Conservation (phyloP, 2,329 filamentous ascomycete species). For the Escovopsis sp. region DNA sequence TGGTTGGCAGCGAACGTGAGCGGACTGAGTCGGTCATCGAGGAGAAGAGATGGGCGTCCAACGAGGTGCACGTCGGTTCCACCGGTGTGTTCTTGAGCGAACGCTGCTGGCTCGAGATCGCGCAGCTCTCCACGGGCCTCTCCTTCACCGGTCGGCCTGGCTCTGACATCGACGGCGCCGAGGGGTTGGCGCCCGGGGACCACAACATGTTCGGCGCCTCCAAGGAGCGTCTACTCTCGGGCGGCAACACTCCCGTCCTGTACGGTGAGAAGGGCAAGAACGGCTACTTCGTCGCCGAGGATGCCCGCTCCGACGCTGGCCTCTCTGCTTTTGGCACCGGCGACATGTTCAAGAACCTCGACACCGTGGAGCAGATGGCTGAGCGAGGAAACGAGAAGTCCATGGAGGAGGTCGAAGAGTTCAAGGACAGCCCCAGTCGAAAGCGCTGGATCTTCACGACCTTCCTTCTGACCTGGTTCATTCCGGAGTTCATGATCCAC, state of each 20-base stretch:
- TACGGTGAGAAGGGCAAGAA: conserved; percentile 62
- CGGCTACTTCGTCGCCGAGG: conserved; percentile 73
- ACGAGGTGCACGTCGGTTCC: conserved; percentile 79
- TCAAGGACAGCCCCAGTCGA: conserved; percentile 60
- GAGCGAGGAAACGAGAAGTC: conserved; percentile 88
- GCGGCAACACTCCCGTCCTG: conserved; percentile 41
- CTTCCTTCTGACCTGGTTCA: conserved; percentile 69
- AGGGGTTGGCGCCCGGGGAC: conserved; percentile 43
- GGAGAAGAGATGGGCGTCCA: conserved; percentile 80
- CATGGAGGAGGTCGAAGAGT: conserved; percentile 79
- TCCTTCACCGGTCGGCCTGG: conserved; percentile 30
- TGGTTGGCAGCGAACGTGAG: conserved; percentile 85
- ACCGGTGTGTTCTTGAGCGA: conserved; percentile 95
- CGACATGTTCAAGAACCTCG: conserved; percentile 96
- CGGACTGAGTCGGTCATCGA: conserved; percentile 86
- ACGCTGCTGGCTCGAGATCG: conserved; percentile 84
- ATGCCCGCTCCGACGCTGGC: conserved; percentile 81
- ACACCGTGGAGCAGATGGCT: conserved; percentile 86
- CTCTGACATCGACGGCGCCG: conserved; percentile 50
- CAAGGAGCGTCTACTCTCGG: conserved; percentile 43
- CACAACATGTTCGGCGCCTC: conserved; percentile 48
- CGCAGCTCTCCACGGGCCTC: conserved; percentile 53
- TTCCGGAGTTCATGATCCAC: conserved; percentile 73
- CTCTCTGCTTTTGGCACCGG: conserved; percentile 81
- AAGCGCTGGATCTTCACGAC: conserved; percentile 85